These are phyloP conservation scores for Phytophthora crassamura DNA, from an alignment of 352 stramenopile genomes.

Conservation along the genomic window DNA sequence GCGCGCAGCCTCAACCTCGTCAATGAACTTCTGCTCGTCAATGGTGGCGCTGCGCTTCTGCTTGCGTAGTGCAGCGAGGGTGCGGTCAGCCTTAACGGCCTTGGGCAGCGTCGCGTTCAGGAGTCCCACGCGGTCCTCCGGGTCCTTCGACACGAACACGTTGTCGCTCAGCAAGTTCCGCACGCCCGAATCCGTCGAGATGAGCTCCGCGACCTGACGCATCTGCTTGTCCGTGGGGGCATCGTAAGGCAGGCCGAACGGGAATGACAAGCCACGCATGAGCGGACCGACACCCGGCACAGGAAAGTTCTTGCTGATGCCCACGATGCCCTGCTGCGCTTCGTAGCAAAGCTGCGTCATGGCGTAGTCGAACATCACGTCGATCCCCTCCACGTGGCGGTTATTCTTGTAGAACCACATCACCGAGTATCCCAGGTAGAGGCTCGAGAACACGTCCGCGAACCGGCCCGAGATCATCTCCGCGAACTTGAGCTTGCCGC, in stretches of 20 bases:
- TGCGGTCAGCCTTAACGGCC: constrained; percentile 93
- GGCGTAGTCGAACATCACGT: constrained; percentile 96
- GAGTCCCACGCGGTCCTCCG: constrained; percentile 69
- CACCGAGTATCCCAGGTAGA: constrained; percentile 98
- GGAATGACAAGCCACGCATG: constrained; percentile 97
- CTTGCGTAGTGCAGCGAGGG: constrained; percentile 91
- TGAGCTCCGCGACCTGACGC: constrained; percentile 73
- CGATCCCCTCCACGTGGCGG: constrained; percentile 94
- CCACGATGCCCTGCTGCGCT: constrained; percentile 95
- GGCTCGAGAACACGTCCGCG: constrained; percentile 96
- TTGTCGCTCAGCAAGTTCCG: constrained; percentile 72
- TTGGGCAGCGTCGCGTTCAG: constrained; percentile 83
- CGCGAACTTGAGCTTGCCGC: constrained; percentile 98
- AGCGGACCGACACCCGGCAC: constrained; percentile 90
- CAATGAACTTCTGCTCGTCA: constrained; percentile 95
- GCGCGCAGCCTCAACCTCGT: constrained; percentile 95
- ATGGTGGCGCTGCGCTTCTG: constrained; percentile 95
- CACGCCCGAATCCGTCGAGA: constrained; percentile 78
- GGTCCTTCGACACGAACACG: constrained; percentile 81
- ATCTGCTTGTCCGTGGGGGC: constrained; percentile 90
- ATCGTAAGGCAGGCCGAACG: constrained; percentile 94
- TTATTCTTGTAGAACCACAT: constrained; percentile 97
- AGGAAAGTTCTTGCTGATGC: constrained; percentile 97
- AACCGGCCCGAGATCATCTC: constrained; percentile 98
- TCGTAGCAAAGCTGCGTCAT: constrained; percentile 97